phyloP scores from a whole-genome alignment of 768 basidiomycete species.

The Hortiboletus flavorubellus region DNA sequence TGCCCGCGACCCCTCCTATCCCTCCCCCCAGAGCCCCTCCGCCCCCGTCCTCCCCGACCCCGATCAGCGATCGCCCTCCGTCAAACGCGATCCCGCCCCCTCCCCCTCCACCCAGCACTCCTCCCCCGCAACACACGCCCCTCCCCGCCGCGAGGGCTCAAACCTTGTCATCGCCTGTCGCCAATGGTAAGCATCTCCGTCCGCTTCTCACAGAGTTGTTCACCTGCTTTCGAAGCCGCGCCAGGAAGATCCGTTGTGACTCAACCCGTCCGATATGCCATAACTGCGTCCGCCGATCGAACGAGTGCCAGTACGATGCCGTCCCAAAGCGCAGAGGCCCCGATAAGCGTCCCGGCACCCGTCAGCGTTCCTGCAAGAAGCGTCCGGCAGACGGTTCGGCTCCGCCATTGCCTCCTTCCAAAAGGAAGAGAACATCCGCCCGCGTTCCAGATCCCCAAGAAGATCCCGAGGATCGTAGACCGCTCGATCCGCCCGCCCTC shows the following conservation, averaged over 20 bases:
- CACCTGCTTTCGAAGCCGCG: slow-evolving; percentile 55
- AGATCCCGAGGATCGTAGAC: slow-evolving; percentile 25
- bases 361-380: slow-evolving; percentile 84
- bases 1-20: no score
- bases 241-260: slow-evolving; percentile 84
- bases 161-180: slow-evolving; percentile 80
- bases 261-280: slow-evolving; percentile 77
- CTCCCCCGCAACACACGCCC: slow-evolving; percentile 23
- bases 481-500: slow-evolving; percentile 23
- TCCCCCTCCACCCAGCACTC: slow-evolving; percentile 29
- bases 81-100: slow-evolving; percentile 45
- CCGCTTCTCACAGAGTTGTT: slow-evolving; percentile 23
- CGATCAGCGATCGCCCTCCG: slow-evolving; percentile 33
- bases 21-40: no score
- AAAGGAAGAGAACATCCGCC: slow-evolving; percentile 46
- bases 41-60: slow-evolving; percentile 19
- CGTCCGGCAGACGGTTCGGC: slow-evolving; percentile 55
- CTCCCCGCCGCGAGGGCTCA: slow-evolving; percentile 54
- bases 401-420: slow-evolving; percentile 46
- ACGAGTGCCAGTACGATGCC: slow-evolving; percentile 75
- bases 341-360: slow-evolving; percentile 81
- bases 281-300: slow-evolving; percentile 76
- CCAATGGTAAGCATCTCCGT: slow-evolving; percentile 61
- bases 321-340: slow-evolving; percentile 81
- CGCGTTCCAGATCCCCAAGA: slow-evolving; percentile 35